Base-by-base conservation (phyloP, 192 early-diverging fungal species). In the Linnemannia zychae region DNA sequence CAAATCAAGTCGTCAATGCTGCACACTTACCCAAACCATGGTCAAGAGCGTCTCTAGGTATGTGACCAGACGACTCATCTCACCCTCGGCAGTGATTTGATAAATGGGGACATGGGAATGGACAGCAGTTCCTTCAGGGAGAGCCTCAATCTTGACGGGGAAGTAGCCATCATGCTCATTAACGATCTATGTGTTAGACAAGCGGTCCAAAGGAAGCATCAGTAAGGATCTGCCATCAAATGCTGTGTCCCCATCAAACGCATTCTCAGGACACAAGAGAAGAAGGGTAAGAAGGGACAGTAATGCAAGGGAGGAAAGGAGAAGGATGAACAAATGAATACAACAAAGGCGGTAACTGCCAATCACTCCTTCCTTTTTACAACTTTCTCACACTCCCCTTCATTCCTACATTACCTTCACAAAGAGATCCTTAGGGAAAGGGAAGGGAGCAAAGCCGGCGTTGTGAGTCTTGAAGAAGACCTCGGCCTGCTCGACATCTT, bases 21-120 rank as follows among this genome's bases (percentile, higher is more conserved):
- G 6, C 17, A 1, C 16, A 73, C 79, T 69, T 88, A 94, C 93
- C 94, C 97, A 97, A 46, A 92, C 72, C 93, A 96, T 96, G 33
- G 95, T 93, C 77, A 97, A 82, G 6, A 97, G 81, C 0, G 96
- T 96, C 78, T 97, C 97, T 38, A 97, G 78, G 77, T 93, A 97
- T 7, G 97, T 97, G 11, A 96, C 92, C 28, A 97, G 91, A 34
- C 90, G 87, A 15, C 95, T 81, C 84, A 95, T 97, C 81, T 93
- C 94, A 24, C 88, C 83, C 31, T 91, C 82, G 20, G 97, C 95
- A 7, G 90, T 95, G 57, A 97, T 96, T 82, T 96, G 96, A 74
- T 92, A 93, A n/a, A 95, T 93, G 1, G 95, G 95, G 17, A 94
- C 92, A 77, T 96, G 97, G 9, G 94, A 92, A 80, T 96, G 95